Base-by-base conservation (phyloP, 2,329 filamentous ascomycete species). In the Diaporthe citriasiana region DNA sequence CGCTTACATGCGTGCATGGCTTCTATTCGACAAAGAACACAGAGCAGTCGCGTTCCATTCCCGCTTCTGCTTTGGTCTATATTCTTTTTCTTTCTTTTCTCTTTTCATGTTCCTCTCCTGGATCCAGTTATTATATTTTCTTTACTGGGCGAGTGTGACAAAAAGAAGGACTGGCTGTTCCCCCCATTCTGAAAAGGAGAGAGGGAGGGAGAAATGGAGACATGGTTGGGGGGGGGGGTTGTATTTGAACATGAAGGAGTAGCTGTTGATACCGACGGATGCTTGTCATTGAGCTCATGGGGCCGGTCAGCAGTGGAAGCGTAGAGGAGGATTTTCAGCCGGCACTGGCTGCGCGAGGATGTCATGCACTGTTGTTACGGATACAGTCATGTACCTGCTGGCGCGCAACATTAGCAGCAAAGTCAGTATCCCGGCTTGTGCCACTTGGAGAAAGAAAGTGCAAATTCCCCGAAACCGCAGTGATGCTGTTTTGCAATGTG, bases 1-100 rank as follows among this genome's bases (percentile, higher is more conserved):
- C 65, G 73, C 30, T 74, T 72, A 72, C 73, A 74, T 74, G 73
- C 70, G 70, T 57, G 73, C 73, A 74, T 55, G 73, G 57, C 56
- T 71, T 72, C 71, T 38, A 51, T 51, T 69, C 51, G 45, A 59
- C 40, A 71, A 51, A 71, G 42, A 71, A 63, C 60, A 50, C 51
- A 51, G 55, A 50, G 30, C 51, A 47, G 45, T 51, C 47, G 35
- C 60, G 70, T 72, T 42, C 40, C 13, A 47, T 69, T 55, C 45
- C 47, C 33, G 65, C 59, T 55, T 73, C 51, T 45, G 53, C 50
- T 69, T 72, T 50, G 50, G 40, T 53, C 33, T 35, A 27, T 45
- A 30, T 38, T 35, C 4, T 53, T 35, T 5, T 53, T 51, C 45
- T 59, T 42, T 10, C 33, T 47, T 9, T 51, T n/a, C 25, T 10